Conservation (phyloP, 257 asterid genomes). For the Eucommia ulmoides region DNA sequence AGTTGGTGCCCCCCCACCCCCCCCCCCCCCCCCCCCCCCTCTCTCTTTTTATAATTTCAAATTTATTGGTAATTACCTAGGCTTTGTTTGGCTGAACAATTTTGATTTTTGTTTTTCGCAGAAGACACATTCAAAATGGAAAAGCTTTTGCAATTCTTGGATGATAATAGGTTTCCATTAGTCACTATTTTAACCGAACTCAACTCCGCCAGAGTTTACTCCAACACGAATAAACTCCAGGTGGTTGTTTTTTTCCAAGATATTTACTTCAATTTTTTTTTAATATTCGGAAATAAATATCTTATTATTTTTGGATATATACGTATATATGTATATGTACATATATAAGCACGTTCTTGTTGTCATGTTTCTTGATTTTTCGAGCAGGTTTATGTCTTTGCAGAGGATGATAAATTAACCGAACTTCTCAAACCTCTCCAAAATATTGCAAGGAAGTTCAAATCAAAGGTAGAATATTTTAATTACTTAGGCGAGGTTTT, state of each 20-base stretch:
- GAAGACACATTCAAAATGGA: slow-evolving; percentile 40
- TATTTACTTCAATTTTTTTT: too few relatives aligned
- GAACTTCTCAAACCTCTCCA: slow-evolving; percentile 52
- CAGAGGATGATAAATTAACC: slow-evolving; percentile 47
- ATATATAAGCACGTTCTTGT: not conserved
- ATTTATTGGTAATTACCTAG: too few relatives aligned
- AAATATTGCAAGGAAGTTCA: slow-evolving; percentile 64
- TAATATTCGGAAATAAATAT: too few relatives aligned
- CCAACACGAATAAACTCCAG: slow-evolving; percentile 63
- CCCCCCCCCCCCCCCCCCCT: too few relatives aligned
- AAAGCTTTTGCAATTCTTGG: slow-evolving; percentile 58
- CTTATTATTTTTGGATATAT: too few relatives aligned
- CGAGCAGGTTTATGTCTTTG: slow-evolving; percentile 65
- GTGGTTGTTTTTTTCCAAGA: slow-evolving; percentile 23
- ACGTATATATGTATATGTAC: not conserved
- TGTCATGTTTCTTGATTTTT: slow-evolving; percentile 3
- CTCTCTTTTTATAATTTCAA: too few relatives aligned
- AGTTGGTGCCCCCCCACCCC: too few relatives aligned
- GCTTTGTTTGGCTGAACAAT: too few relatives aligned
- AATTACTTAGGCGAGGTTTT: slow-evolving; percentile 3
- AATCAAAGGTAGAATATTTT: slow-evolving; percentile 49
- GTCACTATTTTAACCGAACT: slow-evolving; percentile 69
- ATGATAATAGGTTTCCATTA: slow-evolving; percentile 66
- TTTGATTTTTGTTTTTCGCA: slow-evolving; percentile 22
- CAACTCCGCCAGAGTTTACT: slow-evolving; percentile 76